Evolutionary conservation across 1,284 basidiomycete genomes (phyloP), one percentile per base, ranked within the genome.

Genomic region (Rhodotorula sp.): DNA sequence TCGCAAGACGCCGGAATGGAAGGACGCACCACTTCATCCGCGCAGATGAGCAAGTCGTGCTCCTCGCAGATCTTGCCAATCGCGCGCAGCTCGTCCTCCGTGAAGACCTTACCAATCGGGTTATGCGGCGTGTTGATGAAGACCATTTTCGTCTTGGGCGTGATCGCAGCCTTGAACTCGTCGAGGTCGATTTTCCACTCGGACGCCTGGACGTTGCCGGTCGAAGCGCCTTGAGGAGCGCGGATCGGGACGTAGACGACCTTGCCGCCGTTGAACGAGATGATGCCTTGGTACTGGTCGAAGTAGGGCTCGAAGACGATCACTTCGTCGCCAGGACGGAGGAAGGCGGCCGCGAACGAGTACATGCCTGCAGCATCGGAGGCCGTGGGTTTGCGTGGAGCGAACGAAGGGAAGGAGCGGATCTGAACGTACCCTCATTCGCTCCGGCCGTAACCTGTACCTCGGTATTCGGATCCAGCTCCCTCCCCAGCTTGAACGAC

Each of bases 231-330:
- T 39, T 78, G 66, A 22, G 91, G 91, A 0, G 96, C 95, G 74
- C 96, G 91, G 22, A 99, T 84, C 4, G 96, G 95, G 11, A 99
- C 92, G 78, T 92, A 99, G 59, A 97, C 89, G 15, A 95, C 93
- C 66, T 87, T 89, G 57, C 74, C 76, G 46, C 75, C 90, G 78
- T 96, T 94, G 86, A 96, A 96, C 34, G 88, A 90, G 66, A 96
- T 88, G 15, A 73, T 72, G 48, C 92, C 89, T 71, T 91, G 86
- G 82, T 97, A 99, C 81, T 99, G 54, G 30, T 63, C 77, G 22
- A 72, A 77, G 59, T 79, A 81, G 68, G 47, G 81, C 82, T 99
- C 96, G 78, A 99, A 94, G 85, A 97, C 88, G 80, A 99, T 94
- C 70, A 99, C 96, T 81, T 98, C 95, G 79, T 99, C 96, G 13